Percentiles rank a stretch among this genome's conserved stretches.
Evolutionary conservation across 2,329 filamentous ascomycete species (phyloP).

Genomic region (Juglanconis juglandina): DNA sequence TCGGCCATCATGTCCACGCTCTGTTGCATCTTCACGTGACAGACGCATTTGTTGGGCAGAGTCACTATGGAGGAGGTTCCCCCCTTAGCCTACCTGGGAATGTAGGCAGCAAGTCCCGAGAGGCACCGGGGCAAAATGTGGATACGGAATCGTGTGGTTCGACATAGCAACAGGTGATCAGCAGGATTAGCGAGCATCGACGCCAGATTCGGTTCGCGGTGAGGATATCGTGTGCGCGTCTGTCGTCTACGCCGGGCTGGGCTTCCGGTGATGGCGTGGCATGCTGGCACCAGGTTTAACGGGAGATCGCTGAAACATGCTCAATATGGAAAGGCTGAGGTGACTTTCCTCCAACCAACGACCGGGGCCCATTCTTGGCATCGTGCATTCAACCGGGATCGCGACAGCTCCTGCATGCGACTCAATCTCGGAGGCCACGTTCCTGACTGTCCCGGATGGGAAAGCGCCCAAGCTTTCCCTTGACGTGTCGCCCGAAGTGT

Average conservation of each 20-base stretch:
- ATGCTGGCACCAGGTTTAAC: background rate
- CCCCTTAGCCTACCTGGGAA: background rate
- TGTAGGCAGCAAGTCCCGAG: slow-evolving; percentile 7
- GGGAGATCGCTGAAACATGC: slow-evolving; percentile 6
- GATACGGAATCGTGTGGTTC: background rate
- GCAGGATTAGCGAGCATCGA: no score
- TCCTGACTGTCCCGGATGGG: slow-evolving; percentile 27
- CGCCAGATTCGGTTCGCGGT: no score
- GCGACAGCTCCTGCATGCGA: background rate
- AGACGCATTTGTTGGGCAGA: background rate
- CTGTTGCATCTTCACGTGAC: background rate
- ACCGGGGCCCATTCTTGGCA: slow-evolving; percentile 8
- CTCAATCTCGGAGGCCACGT: slow-evolving; percentile 28
- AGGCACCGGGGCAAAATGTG: background rate
- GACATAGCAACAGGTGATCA: background rate
- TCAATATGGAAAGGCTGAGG: slow-evolving; percentile 7
- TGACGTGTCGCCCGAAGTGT: background rate
- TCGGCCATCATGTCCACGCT: background rate
- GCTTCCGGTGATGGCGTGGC: no score
- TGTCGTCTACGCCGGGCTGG: no score
- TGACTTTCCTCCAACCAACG: slow-evolving; percentile 23
- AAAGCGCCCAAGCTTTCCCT: slow-evolving; percentile 14
- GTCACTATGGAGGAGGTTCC: background rate
- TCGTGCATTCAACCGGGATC: slow-evolving; percentile 20
- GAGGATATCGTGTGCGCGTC: no score